Evolutionary conservation across 768 basidiomycete genomes (phyloP), one percentile per base, ranked within the genome.

Genomic region (Rhizopogon vulgaris): DNA sequence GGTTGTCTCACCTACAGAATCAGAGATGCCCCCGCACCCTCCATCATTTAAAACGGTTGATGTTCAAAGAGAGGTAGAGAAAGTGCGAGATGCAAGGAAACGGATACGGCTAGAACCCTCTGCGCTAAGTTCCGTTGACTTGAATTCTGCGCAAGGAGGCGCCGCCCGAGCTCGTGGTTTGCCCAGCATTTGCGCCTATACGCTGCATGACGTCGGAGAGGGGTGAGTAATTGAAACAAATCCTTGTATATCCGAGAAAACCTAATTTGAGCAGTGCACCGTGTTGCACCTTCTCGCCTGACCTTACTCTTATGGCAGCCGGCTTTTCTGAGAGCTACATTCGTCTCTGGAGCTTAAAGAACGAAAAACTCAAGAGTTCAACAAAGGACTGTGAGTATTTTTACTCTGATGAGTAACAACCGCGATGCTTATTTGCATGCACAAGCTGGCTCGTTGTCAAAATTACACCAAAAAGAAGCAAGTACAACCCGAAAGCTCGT

Each of bases 281-380:
- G 5, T 91, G 88, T 60, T 85, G 84, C 52, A 81, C 85, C 15
- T 97, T 98, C 63, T 98, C 96, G 27, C 78, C 78, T 38, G 96
- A 99, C 67, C 87, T 86, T 0, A 87, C 94, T 7, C 68, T 98
- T 10, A 83, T 99, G 82, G 96, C 95, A 1, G 89, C 87, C 41
- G 96, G 96, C 3, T 97, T 96, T 64, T 81, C 90, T 24, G 94
- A 99, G 69, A 97, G 94, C 62, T 94, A 92, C 62, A 88, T 98
- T 55, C 80, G 93, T 40, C 58, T 99, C 56, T 99, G 96, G 94
- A 95, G 81, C 64, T 71, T 98, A 48, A 97, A 94, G 62, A 94
- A 93, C 34, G 91, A 96, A 63, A 90, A 85, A 58, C 69, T 99
- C 32, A 81, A 74, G 60, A 83, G 73, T 51, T 73, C 79, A 15